phyloP scores from a whole-genome alignment of 1,139 yeast species.

The Diutina neorugosa region DNA sequence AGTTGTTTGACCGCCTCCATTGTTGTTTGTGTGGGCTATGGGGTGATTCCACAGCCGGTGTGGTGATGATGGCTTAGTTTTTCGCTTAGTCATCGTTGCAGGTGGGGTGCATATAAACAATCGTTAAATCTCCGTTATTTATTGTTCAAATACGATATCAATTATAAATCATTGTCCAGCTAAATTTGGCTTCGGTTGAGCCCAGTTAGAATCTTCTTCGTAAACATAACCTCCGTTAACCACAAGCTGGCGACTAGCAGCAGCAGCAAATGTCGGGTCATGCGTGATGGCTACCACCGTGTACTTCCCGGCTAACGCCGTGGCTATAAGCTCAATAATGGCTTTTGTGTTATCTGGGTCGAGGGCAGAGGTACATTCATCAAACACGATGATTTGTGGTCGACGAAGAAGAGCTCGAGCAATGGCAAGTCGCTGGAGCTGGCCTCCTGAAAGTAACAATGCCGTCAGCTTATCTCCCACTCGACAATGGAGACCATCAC shows the following conservation, averaged over 20 bases:
- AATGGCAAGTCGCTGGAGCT: conserved; percentile 62
- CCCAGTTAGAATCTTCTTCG: not conserved
- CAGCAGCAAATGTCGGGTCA: conserved; percentile 12
- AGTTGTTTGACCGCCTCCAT: not conserved
- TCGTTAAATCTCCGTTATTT: not conserved
- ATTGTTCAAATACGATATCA: not conserved
- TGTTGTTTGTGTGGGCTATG: not conserved
- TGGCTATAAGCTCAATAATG: conserved; percentile 30
- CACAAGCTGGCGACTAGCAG: not conserved
- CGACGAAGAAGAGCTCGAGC: conserved; percentile 59
- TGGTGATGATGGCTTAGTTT: not conserved
- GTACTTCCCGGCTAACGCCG: conserved; percentile 12
- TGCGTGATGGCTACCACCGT: conserved; percentile 50
- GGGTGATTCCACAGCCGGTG: too few species aligned
- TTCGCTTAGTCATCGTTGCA: not conserved
- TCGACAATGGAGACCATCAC: conserved; percentile 41
- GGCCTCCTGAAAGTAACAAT: conserved; percentile 60
- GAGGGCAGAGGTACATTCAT: conserved; percentile 73
- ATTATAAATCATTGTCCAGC: too few species aligned
- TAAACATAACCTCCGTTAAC: not conserved
- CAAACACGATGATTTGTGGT: conserved; percentile 55
- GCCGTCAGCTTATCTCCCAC: conserved; percentile 39
- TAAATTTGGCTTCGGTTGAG: not conserved
- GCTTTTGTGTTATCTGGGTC: conserved; percentile 42
- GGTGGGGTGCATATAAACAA: not conserved